A percentile compares a stretch with the other conserved stretches of the same genome.
Conservation (phyloP, 306 rosid genomes). For the Alnus rubra region DNA sequence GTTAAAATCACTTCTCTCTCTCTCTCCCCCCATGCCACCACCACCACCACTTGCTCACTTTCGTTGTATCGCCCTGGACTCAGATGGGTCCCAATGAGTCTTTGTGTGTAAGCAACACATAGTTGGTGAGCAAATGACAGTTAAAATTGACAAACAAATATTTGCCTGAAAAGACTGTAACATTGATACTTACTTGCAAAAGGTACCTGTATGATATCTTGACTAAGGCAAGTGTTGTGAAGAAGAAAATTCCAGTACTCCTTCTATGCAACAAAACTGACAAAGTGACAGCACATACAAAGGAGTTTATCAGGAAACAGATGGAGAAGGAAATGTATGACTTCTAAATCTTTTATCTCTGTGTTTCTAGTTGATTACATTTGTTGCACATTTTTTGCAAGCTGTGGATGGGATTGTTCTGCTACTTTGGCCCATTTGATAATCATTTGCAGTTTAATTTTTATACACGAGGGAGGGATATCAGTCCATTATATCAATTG, state of each 20-base stretch:
- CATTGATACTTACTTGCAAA: constrained; percentile 1
- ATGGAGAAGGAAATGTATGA: constrained; percentile 92
- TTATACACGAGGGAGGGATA: not conserved
- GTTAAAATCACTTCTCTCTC: not conserved
- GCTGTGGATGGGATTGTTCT: constrained; percentile 10
- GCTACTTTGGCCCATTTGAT: not conserved
- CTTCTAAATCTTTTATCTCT: constrained; percentile 22
- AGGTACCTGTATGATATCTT: constrained; percentile 90
- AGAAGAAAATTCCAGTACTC: constrained; percentile 81
- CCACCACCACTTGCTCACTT: not conserved
- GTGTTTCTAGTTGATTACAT: constrained; percentile 13
- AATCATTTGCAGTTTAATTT: not conserved
- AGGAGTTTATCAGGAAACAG: constrained; percentile 86
- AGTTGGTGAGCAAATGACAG: not conserved
- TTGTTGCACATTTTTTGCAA: constrained; percentile 7
- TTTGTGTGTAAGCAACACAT: not conserved
- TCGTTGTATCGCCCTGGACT: not conserved
- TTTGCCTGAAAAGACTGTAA: constrained; percentile 18
- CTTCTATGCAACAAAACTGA: constrained; percentile 93
- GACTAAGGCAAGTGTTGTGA: constrained; percentile 87
- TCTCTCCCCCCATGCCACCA: not conserved
- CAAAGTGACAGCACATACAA: constrained; percentile 92
- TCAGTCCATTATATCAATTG: not conserved
- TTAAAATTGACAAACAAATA: not conserved
- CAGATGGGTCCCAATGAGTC: not conserved